Evolutionary conservation across 2,329 filamentous ascomycete genomes (phyloP), one percentile per base, ranked within the genome.

Genomic region (Exophiala bonariae): DNA sequence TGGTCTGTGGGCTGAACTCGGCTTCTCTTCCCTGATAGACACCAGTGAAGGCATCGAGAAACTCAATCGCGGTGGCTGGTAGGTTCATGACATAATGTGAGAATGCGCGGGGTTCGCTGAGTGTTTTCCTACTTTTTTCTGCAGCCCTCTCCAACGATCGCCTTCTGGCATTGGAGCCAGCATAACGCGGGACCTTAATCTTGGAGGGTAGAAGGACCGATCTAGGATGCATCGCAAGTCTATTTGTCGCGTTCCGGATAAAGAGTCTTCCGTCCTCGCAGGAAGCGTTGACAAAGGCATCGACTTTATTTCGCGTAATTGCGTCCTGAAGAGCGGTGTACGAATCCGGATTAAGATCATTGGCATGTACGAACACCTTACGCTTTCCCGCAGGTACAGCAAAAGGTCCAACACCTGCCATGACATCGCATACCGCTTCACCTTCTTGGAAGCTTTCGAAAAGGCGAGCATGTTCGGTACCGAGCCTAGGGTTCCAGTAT

Each of bases 51-150:
- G 75, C 73, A 22, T 81, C 74, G 61, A 96, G 77, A 65, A 99
- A 99, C 49, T 87, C 84, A 50, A 93, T 85, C 1, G 93, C 92
- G 1, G 83, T 87, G 1, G 91, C 93, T 1, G 93, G 93, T 13
- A 99, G 84, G 69, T 99, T 99, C 89, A 99, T 96, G 57, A 97
- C 87, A 66, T 91, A 99, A 72, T 97, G 93, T n/a, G 83, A 79
- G 64, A 97, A 88, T 30, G 85, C 84, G 2, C 78, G 77, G 2
- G 92, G 92, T 36, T 90, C 75, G 9, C 59, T 44, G 14, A 75
- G 62, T 70, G 49, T 68, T 65, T 26, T 44, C 5, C 41, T 39
- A 4, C 32, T 42, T 11, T 44, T 47, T 33, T 53, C 28, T 5
- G 46, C 48, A 6, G 23, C 23, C 23, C 11, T 26, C 11, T 26